Evolutionary conservation across 257 asterid genomes (phyloP), one percentile per base, ranked within the genome.

Genomic region (Solanum chilense): DNA sequence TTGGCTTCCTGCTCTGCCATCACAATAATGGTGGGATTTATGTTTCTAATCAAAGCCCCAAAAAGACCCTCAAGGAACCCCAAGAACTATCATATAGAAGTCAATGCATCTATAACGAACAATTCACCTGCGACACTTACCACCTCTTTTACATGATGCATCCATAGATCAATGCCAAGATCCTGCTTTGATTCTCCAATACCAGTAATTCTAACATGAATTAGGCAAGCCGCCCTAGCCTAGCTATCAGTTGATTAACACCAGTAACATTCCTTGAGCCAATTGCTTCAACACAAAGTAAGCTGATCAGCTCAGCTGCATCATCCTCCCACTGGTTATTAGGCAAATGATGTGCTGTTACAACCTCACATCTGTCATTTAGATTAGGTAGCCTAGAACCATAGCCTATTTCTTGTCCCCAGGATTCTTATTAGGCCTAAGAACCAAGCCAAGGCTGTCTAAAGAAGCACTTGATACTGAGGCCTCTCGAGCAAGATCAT

Each of bases 91-190:
- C 99, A 80, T 96, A 92, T 12, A 96, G 92, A 91, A 96, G 83
- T 90, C 91, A 93, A 88, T 96, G 99, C 90, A 97, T 81, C 91
- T 96, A 98, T 68, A 94, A 91, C 10, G 91, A 69, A 78, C 99
- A 96, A 82, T 96, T 97, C 73, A 96, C 95, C 37, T 0, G 95
- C 99, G 37, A 97, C 98, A 0, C 91, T 88, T 66, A 95, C 99
- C 27, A 66, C 89, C 90, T 96, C 99, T 92, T 97, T 97, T 2
- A 97, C 98, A 62, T 97, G 99, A 86, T 96, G 98, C 99, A 97
- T 97, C 99, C 99, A 97, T 16, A 96, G 91, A 91, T 2, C 33
- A 31, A 31, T 31, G 33, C 33, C 84, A 84, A 97, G 89, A 45
- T 97, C 99, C 86, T 95, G 98, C 58, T 97, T 96, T 33, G 98